These are phyloP conservation scores for Camelina neglecta DNA, from an alignment of 345 rosid genomes.

Conservation along the genomic window DNA sequence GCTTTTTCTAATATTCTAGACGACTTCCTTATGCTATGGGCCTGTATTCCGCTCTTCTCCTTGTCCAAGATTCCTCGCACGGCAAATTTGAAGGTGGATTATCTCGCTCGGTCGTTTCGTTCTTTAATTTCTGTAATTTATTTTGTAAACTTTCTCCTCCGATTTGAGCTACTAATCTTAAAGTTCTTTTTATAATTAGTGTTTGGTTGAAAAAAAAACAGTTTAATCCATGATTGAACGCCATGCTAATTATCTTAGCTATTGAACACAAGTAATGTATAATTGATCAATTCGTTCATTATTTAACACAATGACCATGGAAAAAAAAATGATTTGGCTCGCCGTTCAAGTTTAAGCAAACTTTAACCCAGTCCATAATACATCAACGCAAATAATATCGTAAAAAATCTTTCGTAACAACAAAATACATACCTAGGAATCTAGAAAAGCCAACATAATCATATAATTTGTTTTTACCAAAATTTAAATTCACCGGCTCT, in stretches of 20 bases:
- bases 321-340: background rate
- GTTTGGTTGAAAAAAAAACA: too few species aligned
- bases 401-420: background rate
- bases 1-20: too few species aligned
- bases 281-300: background rate
- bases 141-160: too few species aligned
- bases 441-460: background rate
- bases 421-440: background rate
- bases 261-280: background rate
- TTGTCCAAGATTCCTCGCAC: too few species aligned
- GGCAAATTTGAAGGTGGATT: too few species aligned
- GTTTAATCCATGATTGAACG: background rate
- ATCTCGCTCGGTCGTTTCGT: too few species aligned
- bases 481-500: background rate
- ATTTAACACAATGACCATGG: background rate
- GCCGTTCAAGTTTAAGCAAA: background rate
- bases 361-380: background rate
- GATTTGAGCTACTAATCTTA: too few species aligned
- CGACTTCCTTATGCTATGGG: too few species aligned
- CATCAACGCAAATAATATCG: background rate
- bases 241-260: background rate
- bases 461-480: background rate
- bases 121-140: too few species aligned
- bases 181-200: too few species aligned
- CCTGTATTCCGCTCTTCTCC: too few species aligned